Conservation (phyloP, 2,329 filamentous ascomycete species). For the Sclerotinia borealis region DNA sequence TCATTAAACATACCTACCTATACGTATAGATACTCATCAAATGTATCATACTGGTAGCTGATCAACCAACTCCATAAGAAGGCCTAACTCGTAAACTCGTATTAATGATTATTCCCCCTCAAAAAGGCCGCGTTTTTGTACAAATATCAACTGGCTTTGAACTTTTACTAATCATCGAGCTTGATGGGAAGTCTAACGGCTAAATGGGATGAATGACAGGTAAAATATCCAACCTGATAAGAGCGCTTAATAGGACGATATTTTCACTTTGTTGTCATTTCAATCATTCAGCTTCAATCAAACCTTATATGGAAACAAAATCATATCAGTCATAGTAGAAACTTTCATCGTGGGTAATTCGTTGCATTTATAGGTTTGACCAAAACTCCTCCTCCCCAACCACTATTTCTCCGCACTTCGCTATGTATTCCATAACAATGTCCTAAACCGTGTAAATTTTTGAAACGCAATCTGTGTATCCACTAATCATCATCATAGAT, state of each 20-base stretch:
- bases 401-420: slow-evolving; percentile 6
- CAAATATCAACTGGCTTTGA: too few species aligned
- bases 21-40: too few species aligned
- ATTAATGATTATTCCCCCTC: not conserved
- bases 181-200: not conserved
- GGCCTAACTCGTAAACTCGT: too few species aligned
- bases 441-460: slow-evolving; percentile 10
- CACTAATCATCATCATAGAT: not conserved
- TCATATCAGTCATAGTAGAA: not conserved
- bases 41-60: too few species aligned
- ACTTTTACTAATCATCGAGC: not conserved
- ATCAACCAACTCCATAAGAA: too few species aligned
- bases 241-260: not conserved
- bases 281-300: not conserved
- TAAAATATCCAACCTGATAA: not conserved
- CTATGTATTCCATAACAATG: slow-evolving; percentile 10
- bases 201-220: not conserved
- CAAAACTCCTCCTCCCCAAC: slow-evolving; percentile 6
- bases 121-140: not conserved
- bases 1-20: too few species aligned
- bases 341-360: not conserved
- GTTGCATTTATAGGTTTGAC: slow-evolving; percentile 6
- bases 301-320: not conserved
- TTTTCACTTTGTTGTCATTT: not conserved
- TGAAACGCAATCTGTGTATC: not conserved